Conservation (phyloP, 176 grass and related monocot species). For the Juncus effusus region DNA sequence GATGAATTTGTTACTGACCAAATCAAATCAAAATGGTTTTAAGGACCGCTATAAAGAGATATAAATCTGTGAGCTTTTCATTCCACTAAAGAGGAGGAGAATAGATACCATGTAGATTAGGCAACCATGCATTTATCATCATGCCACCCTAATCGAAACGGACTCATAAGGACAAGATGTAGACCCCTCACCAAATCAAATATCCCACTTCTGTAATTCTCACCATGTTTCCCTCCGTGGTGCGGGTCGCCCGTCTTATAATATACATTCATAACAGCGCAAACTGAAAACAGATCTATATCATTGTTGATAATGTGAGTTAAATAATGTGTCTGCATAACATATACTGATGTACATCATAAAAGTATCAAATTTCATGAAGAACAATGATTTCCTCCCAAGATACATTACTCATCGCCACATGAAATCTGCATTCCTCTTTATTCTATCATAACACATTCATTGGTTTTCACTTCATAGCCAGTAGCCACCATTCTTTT, state of each 20-base stretch:
- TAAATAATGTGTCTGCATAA: too few species aligned
- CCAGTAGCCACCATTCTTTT: constrained; percentile 10
- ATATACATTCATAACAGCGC: background rate
- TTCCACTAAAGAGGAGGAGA: background rate
- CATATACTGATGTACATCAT: background rate
- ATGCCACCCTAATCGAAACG: constrained; percentile 1
- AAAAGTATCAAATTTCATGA: background rate
- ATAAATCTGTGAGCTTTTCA: constrained; percentile 13
- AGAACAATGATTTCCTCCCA: too few species aligned
- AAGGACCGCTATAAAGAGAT: constrained; percentile 5
- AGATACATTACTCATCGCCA: background rate
- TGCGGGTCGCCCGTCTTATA: background rate
- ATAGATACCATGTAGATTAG: constrained; percentile 30
- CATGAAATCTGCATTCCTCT: background rate
- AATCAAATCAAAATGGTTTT: constrained; percentile 2
- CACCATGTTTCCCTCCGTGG: background rate
- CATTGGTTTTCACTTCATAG: too few species aligned
- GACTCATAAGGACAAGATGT: constrained; percentile 8
- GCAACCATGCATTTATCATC: constrained; percentile 23
- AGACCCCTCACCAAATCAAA: constrained; percentile 18
- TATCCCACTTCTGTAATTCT: constrained; percentile 3
- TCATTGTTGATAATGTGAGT: background rate
- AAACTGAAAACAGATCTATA: background rate
- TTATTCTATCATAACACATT: constrained; percentile 11
- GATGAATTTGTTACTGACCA: background rate